Conservation (phyloP, 1,139 yeast species). For the Candida gigantensis region DNA sequence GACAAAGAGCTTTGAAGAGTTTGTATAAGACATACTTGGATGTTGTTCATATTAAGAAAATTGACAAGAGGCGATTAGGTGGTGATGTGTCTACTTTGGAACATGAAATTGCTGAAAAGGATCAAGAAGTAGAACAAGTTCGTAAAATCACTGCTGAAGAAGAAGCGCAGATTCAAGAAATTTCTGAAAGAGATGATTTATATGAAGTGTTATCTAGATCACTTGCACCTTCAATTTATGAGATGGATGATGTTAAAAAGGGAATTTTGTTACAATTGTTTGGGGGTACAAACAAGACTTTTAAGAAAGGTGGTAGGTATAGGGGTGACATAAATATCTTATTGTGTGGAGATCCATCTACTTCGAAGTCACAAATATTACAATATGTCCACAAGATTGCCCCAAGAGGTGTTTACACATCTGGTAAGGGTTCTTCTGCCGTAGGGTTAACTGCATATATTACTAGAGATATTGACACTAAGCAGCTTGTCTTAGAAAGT, state of each 20-base stretch:
- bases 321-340: slow-evolving; percentile 93
- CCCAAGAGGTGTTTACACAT: slow-evolving; percentile 96
- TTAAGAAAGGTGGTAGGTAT: slow-evolving; percentile 88
- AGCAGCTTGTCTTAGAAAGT: slow-evolving; percentile 87
- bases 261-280: slow-evolving; percentile 89
- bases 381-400: slow-evolving; percentile 97
- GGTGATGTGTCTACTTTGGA: slow-evolving; percentile 71
- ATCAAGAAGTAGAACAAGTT: slow-evolving; percentile 74
- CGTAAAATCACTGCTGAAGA: slow-evolving; percentile 72
- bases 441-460: slow-evolving; percentile 98
- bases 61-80: slow-evolving; percentile 80
- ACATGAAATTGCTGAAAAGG: slow-evolving; percentile 47
- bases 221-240: slow-evolving; percentile 92
- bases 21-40: slow-evolving; percentile 92
- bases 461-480: slow-evolving; percentile 91
- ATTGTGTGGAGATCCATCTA: slow-evolving; percentile 97
- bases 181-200: slow-evolving; percentile 70
- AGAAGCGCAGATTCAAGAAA: slow-evolving; percentile 58
- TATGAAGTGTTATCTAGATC: slow-evolving; percentile 90
- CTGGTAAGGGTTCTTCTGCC: slow-evolving; percentile 98
- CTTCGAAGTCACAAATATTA: slow-evolving; percentile 90
- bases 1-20: slow-evolving; percentile 80
- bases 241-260: slow-evolving; percentile 94
- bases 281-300: slow-evolving; percentile 92
- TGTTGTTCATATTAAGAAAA: slow-evolving; percentile 87